Evolutionary conservation across 352 stramenopile species (phyloP).

Genomic region (Phytophthora rubi): DNA sequence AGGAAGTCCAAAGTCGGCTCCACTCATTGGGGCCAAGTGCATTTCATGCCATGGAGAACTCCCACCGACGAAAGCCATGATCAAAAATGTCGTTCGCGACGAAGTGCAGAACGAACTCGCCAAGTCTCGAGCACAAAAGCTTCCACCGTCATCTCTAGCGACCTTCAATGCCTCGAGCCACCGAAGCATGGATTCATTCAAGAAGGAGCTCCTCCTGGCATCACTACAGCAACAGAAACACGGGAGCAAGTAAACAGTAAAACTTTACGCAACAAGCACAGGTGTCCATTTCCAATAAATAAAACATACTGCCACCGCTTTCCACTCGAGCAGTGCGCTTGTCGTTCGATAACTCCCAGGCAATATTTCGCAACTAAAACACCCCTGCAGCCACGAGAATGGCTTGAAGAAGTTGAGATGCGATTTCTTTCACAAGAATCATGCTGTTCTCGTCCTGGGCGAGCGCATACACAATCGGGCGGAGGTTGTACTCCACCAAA

Average conservation of each 20-base stretch:
- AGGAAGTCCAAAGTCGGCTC: constrained; percentile 24
- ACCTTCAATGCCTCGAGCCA: constrained; percentile 66
- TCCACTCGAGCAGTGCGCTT: constrained; percentile 24
- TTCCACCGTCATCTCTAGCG: constrained; percentile 16
- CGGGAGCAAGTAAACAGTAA: constrained; percentile 18
- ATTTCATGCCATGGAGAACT: constrained; percentile 75
- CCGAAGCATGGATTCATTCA: constrained; percentile 72
- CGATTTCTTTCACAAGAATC: constrained; percentile 91
- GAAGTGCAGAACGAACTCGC: constrained; percentile 72
- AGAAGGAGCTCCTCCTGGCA: constrained; percentile 64
- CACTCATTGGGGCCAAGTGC: constrained; percentile 61
- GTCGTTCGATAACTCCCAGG: constrained; percentile 1
- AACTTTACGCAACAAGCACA: constrained; percentile 24
- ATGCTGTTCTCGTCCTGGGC: constrained; percentile 90
- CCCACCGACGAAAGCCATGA: constrained; percentile 65
- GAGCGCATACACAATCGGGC: constrained; percentile 75
- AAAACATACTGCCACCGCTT: constrained; percentile 32
- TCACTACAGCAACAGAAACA: constrained; percentile 51
- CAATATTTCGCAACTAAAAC: constrained; percentile 35
- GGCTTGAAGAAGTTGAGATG: constrained; percentile 82
- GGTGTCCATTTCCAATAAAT: constrained; percentile 47
- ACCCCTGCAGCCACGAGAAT: constrained; percentile 80
- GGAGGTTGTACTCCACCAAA: constrained; percentile 90
- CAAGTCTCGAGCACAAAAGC: constrained; percentile 51
- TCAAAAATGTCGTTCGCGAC: constrained; percentile 61